A percentile compares a stretch with the other conserved stretches of the same genome.
phyloP scores from a whole-genome alignment of 768 basidiomycete genomes.

The Suillus clintonianus region DNA sequence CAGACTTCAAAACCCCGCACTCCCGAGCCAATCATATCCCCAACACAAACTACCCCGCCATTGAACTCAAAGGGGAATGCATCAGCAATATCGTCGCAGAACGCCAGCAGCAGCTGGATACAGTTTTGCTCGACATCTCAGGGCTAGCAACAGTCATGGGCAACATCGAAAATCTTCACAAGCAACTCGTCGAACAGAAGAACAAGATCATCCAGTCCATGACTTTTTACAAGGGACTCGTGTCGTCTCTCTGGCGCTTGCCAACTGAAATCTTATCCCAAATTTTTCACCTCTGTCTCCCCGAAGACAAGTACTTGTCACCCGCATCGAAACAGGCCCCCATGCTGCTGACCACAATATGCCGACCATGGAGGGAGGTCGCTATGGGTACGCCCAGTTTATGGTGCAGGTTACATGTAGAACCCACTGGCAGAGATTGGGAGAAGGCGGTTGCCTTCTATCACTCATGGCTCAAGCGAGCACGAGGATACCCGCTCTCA shows the following conservation, averaged over 20 bases:
- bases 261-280: no score
- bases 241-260: not conserved
- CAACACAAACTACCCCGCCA: conserved; percentile 17
- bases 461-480: no score
- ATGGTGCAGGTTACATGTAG: no score
- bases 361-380: no score
- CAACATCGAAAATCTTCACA: conserved; percentile 11
- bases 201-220: conserved; percentile 17
- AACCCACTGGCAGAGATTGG: no score
- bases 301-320: no score
- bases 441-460: no score
- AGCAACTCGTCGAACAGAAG: conserved; percentile 15
- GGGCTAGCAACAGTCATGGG: conserved; percentile 16
- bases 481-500: no score
- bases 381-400: no score
- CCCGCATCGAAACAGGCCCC: no score
- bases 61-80: conserved; percentile 10
- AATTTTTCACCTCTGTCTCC: no score
- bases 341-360: no score
- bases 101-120: conserved; percentile 15
- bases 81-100: conserved; percentile 18
- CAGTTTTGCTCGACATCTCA: conserved; percentile 14
- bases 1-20: conserved; percentile 18
- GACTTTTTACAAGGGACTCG: conserved; percentile 19
- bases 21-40: conserved; percentile 11